Evolutionary conservation across 2,329 filamentous ascomycete species (phyloP).

Genomic region (Phymatotrichopsis omnivora): DNA sequence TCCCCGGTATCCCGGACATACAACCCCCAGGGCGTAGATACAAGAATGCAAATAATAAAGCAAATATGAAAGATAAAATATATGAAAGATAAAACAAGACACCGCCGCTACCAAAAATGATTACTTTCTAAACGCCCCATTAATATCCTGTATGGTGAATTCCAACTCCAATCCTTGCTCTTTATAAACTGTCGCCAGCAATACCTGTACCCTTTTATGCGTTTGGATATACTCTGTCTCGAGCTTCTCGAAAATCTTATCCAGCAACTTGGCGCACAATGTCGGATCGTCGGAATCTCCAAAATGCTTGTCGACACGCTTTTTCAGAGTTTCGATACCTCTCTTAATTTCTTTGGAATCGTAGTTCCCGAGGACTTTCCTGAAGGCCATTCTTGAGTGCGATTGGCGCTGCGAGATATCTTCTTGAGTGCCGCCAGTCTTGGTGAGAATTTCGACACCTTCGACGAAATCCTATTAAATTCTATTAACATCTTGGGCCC

Average conservation of each 20-base stretch:
- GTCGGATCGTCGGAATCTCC: constrained; percentile 71
- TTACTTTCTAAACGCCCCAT: constrained; percentile 31
- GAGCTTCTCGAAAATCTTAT: constrained; percentile 51
- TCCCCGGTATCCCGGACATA: too few species aligned
- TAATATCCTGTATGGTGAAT: constrained; percentile 31
- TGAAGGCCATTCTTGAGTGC: constrained; percentile 71
- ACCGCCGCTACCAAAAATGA: not conserved
- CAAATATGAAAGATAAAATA: too few species aligned
- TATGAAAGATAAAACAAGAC: too few species aligned
- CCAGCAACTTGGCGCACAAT: constrained; percentile 49
- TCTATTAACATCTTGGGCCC: constrained; percentile 28
- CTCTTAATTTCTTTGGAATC: constrained; percentile 78
- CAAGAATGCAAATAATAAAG: too few species aligned
- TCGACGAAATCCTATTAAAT: constrained; percentile 64
- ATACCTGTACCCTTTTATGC: constrained; percentile 42
- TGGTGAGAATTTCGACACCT: constrained; percentile 65
- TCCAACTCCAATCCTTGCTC: constrained; percentile 30
- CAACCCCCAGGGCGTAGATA: too few species aligned
- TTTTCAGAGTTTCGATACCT: constrained; percentile 79
- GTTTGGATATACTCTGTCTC: constrained; percentile 47
- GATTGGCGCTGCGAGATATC: constrained; percentile 68
- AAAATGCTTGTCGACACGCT: constrained; percentile 95
- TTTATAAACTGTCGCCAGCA: constrained; percentile 35
- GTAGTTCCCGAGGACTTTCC: constrained; percentile 63
- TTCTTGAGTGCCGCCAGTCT: constrained; percentile 45